Evolutionary conservation across 2,329 filamentous ascomycete species (phyloP), one percentile per base, ranked within the genome.

Genomic region (Colletotrichum salicis): DNA sequence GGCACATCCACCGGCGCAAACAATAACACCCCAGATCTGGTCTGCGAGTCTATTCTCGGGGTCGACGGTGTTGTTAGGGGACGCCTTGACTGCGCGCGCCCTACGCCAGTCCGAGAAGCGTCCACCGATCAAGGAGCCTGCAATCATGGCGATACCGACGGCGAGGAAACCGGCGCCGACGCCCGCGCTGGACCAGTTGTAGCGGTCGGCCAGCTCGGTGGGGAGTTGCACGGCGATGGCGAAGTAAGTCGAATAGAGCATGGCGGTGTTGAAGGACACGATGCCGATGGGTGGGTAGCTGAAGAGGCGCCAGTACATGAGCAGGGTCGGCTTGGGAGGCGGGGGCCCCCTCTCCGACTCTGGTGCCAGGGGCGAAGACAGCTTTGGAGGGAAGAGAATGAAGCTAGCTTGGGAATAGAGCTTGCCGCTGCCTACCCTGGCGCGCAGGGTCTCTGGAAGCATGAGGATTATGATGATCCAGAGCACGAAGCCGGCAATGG

Each of bases 391-490:
- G 19, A 76, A 59, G 19, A 78, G 37, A 15, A 79, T 24, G 67
- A 76, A 69, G 24, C 66, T 8, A 5, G 63, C 66, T 13, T 73
- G 68, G 8, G 65, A 51, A 55, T 79, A 78, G 12, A 79, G 65
- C 19, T 75, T 73, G 19, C 84, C 84, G 65, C 85, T 84, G 5
- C 85, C 85, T 2, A 85, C 85, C 2, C 83, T 76, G 5, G 80
- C 79, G 31, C 84, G 81, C 10, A 86, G 77, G 2, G 85, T 86
- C 73, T 86, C 85, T 0, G 85, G 85, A 7, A 86, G 82, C 67
- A 79, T 80, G 64, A 85, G 73, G 24, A 79, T 33, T 58, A 79
- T 75, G 35, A 75, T 12, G 11, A 77, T 45, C 74, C 71, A 78
- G 24, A 84, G 77, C 4, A 77, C 29, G 75, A 80, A 71, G 72